These are phyloP conservation scores for Pleurotus giganteus DNA, from an alignment of 768 basidiomycete species.

Conservation along the genomic window DNA sequence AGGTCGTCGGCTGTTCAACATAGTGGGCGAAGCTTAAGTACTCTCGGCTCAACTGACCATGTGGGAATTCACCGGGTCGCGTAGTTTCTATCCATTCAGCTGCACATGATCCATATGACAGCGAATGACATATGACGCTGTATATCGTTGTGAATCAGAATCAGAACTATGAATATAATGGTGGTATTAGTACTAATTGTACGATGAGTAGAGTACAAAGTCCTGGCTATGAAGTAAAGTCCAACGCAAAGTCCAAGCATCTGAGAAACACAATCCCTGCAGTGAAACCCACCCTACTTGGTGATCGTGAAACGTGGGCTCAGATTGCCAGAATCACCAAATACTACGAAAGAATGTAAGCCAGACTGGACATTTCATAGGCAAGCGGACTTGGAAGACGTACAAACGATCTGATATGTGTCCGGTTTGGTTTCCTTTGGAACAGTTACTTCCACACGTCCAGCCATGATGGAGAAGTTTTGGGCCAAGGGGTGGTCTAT, in stretches of 20 bases:
- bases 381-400: slow-evolving; percentile 25
- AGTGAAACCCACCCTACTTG: slow-evolving; percentile 18
- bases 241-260: not conserved
- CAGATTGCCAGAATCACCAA: slow-evolving; percentile 54
- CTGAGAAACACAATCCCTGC: not conserved
- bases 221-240: not conserved
- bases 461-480: slow-evolving; percentile 33
- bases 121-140: not conserved
- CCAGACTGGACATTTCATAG: not conserved
- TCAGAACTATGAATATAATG: too few relatives aligned
- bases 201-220: not conserved
- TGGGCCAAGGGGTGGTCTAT: slow-evolving; percentile 35
- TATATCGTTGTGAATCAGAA: too few relatives aligned
- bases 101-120: not conserved
- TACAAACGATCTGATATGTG: slow-evolving; percentile 44
- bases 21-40: slow-evolving; percentile 2
- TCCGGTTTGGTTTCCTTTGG: slow-evolving; percentile 32
- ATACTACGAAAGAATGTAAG: slow-evolving; percentile 30
- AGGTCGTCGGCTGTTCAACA: slow-evolving; percentile 7
- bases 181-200: too few relatives aligned
- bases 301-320: slow-evolving; percentile 44
- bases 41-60: not conserved
- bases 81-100: not conserved
- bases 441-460: slow-evolving; percentile 35
- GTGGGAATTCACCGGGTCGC: not conserved